phyloP scores from a whole-genome alignment of 306 rosid genomes.

The Oemleria cerasiformis region DNA sequence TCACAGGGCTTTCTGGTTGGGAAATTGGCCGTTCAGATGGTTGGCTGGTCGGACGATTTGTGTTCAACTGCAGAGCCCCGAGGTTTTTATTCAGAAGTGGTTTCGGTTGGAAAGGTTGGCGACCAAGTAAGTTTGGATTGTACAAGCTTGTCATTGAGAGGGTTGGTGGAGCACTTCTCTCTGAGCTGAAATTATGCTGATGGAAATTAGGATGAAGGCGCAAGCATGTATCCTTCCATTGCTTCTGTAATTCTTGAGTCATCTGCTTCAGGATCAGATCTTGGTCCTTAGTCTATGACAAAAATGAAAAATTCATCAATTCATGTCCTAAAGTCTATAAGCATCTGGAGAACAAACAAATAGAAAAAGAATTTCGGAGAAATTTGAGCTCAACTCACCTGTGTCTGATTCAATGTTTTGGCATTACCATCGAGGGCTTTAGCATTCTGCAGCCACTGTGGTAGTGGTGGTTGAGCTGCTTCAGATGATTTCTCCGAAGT shows the following conservation, averaged over 20 bases:
- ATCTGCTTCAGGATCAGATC: slow-evolving; percentile 53
- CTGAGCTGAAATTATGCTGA: slow-evolving; percentile 46
- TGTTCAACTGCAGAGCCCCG: slow-evolving; percentile 57
- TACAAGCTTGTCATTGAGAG: slow-evolving; percentile 53
- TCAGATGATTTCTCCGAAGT: slow-evolving; percentile 51
- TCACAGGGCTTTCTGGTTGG: slow-evolving; percentile 52
- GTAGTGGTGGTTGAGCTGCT: slow-evolving; percentile 48
- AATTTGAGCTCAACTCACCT: slow-evolving; percentile 39
- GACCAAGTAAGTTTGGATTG: slow-evolving; percentile 48
- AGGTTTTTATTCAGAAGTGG: slow-evolving; percentile 57
- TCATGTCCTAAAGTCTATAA: neutral
- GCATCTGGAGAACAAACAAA: neutral
- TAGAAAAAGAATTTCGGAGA: neutral
- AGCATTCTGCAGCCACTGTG: slow-evolving; percentile 90
- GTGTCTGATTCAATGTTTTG: slow-evolving; percentile 45
- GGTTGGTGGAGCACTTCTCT: slow-evolving; percentile 50
- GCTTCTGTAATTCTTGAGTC: slow-evolving; percentile 68
- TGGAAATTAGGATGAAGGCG: slow-evolving; percentile 77
- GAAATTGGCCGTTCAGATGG: slow-evolving; percentile 34
- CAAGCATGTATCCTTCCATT: slow-evolving; percentile 76
- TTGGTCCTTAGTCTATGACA: slow-evolving; percentile 39
- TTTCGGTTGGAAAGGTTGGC: slow-evolving; percentile 60
- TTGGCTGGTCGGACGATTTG: slow-evolving; percentile 39
- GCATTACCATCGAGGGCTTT: slow-evolving; percentile 44
- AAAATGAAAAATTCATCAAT: slow-evolving; percentile 20